These are phyloP conservation scores for Domatiomyces globalis DNA, from an alignment of 2,329 filamentous ascomycete genomes.

Conservation along the genomic window DNA sequence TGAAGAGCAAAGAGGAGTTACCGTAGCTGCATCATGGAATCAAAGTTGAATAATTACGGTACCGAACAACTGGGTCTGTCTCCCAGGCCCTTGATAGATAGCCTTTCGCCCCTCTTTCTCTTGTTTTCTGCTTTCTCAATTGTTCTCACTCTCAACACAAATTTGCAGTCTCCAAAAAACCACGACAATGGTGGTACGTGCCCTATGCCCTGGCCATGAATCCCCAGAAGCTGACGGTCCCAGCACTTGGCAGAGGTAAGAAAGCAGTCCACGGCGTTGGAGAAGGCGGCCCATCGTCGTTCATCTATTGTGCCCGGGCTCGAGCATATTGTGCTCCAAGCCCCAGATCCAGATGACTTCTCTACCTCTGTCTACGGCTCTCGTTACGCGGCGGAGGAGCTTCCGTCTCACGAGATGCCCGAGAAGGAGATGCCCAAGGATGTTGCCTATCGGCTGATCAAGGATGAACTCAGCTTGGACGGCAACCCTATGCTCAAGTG, in stretches of 20 bases:
- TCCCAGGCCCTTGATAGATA: not conserved
- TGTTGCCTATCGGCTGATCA: slow-evolving; percentile 93
- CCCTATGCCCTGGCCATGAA: not conserved
- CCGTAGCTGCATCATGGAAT: not conserved
- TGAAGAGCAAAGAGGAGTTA: not conserved
- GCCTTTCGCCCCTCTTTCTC: not conserved
- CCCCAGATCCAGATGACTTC: slow-evolving; percentile 36
- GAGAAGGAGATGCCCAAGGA: slow-evolving; percentile 81
- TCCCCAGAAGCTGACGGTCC: not conserved
- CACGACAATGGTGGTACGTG: not conserved
- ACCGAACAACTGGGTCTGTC: not conserved
- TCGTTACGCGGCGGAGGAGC: slow-evolving; percentile 62
- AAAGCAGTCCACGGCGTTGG: not conserved
- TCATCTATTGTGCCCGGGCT: slow-evolving; percentile 16
- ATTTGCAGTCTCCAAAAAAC: not conserved
- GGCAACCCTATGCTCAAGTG: slow-evolving; percentile 68
- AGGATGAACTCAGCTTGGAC: slow-evolving; percentile 82
- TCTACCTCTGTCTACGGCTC: slow-evolving; percentile 79
- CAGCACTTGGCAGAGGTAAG: not conserved
- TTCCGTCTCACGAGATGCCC: slow-evolving; percentile 76
- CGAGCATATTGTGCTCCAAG: slow-evolving; percentile 26
- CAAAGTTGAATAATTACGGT: not conserved
- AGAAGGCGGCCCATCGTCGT: slow-evolving; percentile 3
- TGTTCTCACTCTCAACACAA: not conserved
- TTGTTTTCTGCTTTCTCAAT: not conserved